Evolutionary conservation across 352 stramenopile genomes (phyloP).

Genomic region (Globisporangium rhizosaccharum): DNA sequence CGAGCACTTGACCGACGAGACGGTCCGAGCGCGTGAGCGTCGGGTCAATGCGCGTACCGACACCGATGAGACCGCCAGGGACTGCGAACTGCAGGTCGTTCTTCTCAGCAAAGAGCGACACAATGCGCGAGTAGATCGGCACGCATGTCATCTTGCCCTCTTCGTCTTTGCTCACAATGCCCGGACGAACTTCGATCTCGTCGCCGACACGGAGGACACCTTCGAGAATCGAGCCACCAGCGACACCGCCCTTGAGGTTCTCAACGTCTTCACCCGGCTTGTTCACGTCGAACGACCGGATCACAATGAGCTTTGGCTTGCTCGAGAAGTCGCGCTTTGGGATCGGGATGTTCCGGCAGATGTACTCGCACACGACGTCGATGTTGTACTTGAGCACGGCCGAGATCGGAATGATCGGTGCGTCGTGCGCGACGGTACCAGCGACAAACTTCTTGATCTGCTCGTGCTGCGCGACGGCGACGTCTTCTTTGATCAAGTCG

Average conservation of each 20-base stretch:
- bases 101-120: conserved; percentile 98
- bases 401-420: conserved; percentile 99
- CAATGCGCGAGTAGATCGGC: conserved; percentile 92
- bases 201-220: conserved; percentile 96
- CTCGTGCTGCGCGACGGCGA: conserved; percentile 96
- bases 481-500: conserved; percentile 99
- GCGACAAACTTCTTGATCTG: conserved; percentile 92
- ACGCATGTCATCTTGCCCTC: conserved; percentile 93
- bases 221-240: conserved; percentile 92
- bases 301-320: conserved; percentile 98
- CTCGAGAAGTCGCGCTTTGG: conserved; percentile 98
- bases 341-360: conserved; percentile 98
- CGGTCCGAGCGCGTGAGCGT: conserved; percentile 98
- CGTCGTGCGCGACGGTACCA: conserved; percentile 91
- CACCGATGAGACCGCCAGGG: conserved; percentile 98
- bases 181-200: conserved; percentile 99
- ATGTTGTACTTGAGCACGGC: conserved; percentile 99
- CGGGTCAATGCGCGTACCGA: conserved; percentile 99
- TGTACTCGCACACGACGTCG: conserved; percentile 99
- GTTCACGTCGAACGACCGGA: conserved; percentile 99
- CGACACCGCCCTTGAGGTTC: conserved; percentile 93
- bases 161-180: conserved; percentile 98
- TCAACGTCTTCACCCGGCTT: conserved; percentile 99
- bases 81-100: conserved; percentile 99
- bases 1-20: conserved; percentile 98